Evolutionary conservation across 176 grass and related monocot species (phyloP), one percentile per base, ranked within the genome.

Genomic region (Carex parvula): DNA sequence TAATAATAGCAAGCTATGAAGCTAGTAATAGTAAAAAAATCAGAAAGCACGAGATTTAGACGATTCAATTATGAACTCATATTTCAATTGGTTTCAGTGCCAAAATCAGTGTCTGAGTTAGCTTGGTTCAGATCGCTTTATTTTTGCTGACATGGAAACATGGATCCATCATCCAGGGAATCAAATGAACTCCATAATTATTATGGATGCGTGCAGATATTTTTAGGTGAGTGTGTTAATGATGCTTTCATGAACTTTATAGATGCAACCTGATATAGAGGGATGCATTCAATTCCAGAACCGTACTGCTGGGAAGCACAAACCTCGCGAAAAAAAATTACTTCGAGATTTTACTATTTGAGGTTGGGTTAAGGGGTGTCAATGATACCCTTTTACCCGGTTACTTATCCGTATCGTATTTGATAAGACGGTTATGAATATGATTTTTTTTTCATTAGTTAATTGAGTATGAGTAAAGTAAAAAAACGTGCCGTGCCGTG

Each of bases 201-300:
- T 73, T 50, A 73, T 73, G 18, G 41, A 22, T 48, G 39, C 2
- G 18, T 73, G 41, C 42, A 24, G 70, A 73, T 44, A 13, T 73
- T 48, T 12, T 71, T 73, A 50, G 70, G 70, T 72, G 69, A 72
- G 16, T 73, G 42, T 73, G 70, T 50, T 48, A 46, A 72, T 72
- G 69, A 72, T 8, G n/a, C 18, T 24, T 60, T 60, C 18, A 20
- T 60, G 57, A 60, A 5, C 57, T 73, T 48, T 26, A 24, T 74
- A 50, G 42, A 74, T 74, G 42, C 44, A 74, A 74, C 70, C 70
- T 74, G 70, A 74, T 26, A 52, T 11, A 52, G 20, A 52, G 42
- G 42, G 20, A 12, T 74, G 70, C 70, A 52, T 74, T 74, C 1
- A 74, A 74, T 74, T 74, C 50, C 70, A 48, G 3, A 50, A 4